A percentile compares a stretch with the other conserved stretches of the same genome.
Evolutionary conservation across 208 protist genomes (phyloP).

Genomic region (Trypanosoma melophagium): DNA sequence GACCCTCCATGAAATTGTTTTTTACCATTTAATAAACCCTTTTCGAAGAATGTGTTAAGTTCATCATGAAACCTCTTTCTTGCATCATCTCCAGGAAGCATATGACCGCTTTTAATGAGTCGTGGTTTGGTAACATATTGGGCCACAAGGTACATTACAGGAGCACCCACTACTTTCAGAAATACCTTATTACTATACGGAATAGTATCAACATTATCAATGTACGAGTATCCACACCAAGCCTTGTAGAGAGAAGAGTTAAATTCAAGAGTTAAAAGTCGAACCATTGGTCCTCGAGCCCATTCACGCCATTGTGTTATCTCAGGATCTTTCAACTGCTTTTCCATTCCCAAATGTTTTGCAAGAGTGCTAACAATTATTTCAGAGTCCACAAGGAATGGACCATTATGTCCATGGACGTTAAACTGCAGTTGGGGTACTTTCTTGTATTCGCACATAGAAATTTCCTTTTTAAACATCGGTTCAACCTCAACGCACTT

Average conservation of each 20-base stretch:
- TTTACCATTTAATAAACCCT: slow-evolving; percentile 63
- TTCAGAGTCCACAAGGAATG: slow-evolving; percentile 81
- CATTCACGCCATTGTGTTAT: slow-evolving; percentile 78
- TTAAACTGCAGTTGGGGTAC: slow-evolving; percentile 87
- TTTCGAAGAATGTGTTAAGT: slow-evolving; percentile 59
- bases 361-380: slow-evolving; percentile 81
- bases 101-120: slow-evolving; percentile 66
- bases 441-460: slow-evolving; percentile 81
- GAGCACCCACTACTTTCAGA: slow-evolving; percentile 85
- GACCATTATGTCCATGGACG: slow-evolving; percentile 38
- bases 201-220: slow-evolving; percentile 86
- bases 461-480: slow-evolving; percentile 86
- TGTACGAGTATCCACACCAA: slow-evolving; percentile 87
- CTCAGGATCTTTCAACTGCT: slow-evolving; percentile 68
- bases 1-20: slow-evolving; percentile 81
- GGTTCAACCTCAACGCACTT: slow-evolving; percentile 88
- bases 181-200: slow-evolving; percentile 87
- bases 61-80: slow-evolving; percentile 63
- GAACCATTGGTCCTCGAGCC: slow-evolving; percentile 79
- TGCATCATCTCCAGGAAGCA: slow-evolving; percentile 55
- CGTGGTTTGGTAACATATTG: slow-evolving; percentile 68
- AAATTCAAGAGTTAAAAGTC: slow-evolving; percentile 84
- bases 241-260: slow-evolving; percentile 71
- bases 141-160: slow-evolving; percentile 89
- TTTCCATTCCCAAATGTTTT: slow-evolving; percentile 45